Evolutionary conservation across 176 grass and related monocot genomes (phyloP).

Genomic region (Leersia perrieri): DNA sequence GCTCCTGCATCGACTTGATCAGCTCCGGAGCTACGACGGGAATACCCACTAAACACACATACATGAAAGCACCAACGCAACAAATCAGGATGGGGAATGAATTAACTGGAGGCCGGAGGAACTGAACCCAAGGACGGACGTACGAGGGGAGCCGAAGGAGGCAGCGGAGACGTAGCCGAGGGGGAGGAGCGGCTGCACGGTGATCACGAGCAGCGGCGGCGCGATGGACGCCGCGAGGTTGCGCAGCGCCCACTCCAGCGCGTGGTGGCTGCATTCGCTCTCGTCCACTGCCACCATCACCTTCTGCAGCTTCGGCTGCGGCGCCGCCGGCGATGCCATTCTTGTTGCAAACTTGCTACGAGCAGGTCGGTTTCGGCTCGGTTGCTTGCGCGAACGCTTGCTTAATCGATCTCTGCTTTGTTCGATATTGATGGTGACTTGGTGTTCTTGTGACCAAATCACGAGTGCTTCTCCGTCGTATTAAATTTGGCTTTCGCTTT

Average conservation of each 20-base stretch:
- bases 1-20: constrained; percentile 52
- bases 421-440: background rate
- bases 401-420: background rate
- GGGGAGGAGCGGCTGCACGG: constrained; percentile 37
- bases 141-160: constrained; percentile 35
- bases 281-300: constrained; percentile 64
- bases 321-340: constrained; percentile 16
- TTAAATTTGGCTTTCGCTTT: background rate
- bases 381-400: too few relatives aligned
- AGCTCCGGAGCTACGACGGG: constrained; percentile 46
- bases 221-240: constrained; percentile 35
- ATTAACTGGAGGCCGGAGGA: background rate
- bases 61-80: background rate
- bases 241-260: constrained; percentile 49
- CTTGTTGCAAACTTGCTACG: background rate
- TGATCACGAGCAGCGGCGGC: constrained; percentile 44
- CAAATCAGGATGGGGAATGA: background rate
- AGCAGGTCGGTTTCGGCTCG: background rate
- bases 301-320: constrained; percentile 25
- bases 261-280: constrained; percentile 53
- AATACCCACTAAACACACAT: constrained; percentile 28
- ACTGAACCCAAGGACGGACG: too few relatives aligned
- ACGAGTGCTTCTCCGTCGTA: background rate
- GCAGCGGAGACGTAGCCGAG: constrained; percentile 42
- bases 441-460: background rate